Conservation (phyloP, 768 basidiomycete genomes). For the Agaricus sinodeliciosus region DNA sequence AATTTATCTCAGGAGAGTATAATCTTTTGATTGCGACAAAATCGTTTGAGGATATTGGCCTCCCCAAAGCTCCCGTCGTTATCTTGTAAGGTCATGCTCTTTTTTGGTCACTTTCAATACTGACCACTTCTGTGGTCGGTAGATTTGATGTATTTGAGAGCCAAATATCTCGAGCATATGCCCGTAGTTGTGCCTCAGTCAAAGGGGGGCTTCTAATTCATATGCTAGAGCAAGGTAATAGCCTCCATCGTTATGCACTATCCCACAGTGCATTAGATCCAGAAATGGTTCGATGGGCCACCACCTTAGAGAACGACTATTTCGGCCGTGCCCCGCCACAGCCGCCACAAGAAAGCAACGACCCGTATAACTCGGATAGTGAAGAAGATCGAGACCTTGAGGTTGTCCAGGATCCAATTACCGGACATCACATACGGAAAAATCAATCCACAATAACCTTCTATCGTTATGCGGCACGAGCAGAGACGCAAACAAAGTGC, state of each 20-base stretch:
- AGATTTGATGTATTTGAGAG: constrained; percentile 62
- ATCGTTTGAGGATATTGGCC: constrained; percentile 50
- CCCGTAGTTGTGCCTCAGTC: constrained; percentile 40
- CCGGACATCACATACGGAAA: constrained; percentile 52
- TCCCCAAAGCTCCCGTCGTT: constrained; percentile 51
- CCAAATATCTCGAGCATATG: constrained; percentile 52
- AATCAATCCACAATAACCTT: constrained; percentile 52
- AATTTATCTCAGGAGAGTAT: constrained; percentile 46
- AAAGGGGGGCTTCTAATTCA: constrained; percentile 50
- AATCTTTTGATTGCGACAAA: constrained; percentile 64
- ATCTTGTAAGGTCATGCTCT: constrained; percentile 41
- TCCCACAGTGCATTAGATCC: constrained; percentile 32
- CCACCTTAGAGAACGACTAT: constrained; percentile 30
- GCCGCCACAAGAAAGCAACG: constrained; percentile 29
- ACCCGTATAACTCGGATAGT: constrained; percentile 42
- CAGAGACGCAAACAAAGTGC: constrained; percentile 12
- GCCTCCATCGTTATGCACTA: constrained; percentile 47
- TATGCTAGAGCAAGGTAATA: constrained; percentile 56
- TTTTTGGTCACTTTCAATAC: neutral
- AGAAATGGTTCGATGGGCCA: constrained; percentile 43
- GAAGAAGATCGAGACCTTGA: constrained; percentile 37
- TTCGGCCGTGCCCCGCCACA: constrained; percentile 39
- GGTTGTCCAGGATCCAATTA: constrained; percentile 45
- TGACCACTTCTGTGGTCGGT: neutral
- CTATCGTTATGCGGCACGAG: constrained; percentile 39